phyloP scores from a whole-genome alignment of 2,329 filamentous ascomycete genomes.

The Ustulina deusta region DNA sequence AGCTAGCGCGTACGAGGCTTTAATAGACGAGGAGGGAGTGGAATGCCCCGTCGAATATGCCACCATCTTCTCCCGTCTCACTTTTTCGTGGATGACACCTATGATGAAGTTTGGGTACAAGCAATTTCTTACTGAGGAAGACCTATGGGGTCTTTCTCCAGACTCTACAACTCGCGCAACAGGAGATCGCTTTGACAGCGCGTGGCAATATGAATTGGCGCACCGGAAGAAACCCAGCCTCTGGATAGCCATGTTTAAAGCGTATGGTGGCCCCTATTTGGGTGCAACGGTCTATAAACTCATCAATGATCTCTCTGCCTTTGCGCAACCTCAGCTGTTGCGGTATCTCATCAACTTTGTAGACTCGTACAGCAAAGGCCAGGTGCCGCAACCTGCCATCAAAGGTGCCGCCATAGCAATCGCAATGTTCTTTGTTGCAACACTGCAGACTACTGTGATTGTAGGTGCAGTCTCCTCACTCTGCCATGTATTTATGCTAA shows the following conservation, averaged over 20 bases:
- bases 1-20: conserved; percentile 69
- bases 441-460: conserved; percentile 87
- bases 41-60: conserved; percentile 87
- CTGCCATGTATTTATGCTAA: conserved; percentile 41
- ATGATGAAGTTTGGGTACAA: conserved; percentile 97
- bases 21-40: conserved; percentile 66
- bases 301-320: conserved; percentile 86
- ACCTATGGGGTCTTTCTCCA: conserved; percentile 91
- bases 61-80: conserved; percentile 90
- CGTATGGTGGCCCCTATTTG: conserved; percentile 87
- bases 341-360: conserved; percentile 87
- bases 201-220: conserved; percentile 83
- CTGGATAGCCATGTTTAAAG: conserved; percentile 86
- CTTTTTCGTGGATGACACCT: conserved; percentile 98
- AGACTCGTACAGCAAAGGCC: conserved; percentile 73
- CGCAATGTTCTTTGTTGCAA: conserved; percentile 90
- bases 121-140: conserved; percentile 90
- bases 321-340: conserved; percentile 90
- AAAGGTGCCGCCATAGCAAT: conserved; percentile 89
- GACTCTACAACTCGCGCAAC: conserved; percentile 83
- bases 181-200: conserved; percentile 74
- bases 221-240: conserved; percentile 77
- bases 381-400: conserved; percentile 78
- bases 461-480: conserved; percentile 48
- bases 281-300: conserved; percentile 87